Evolutionary conservation across 1,284 basidiomycete genomes (phyloP).

Genomic region (Ustilago xerochloae): DNA sequence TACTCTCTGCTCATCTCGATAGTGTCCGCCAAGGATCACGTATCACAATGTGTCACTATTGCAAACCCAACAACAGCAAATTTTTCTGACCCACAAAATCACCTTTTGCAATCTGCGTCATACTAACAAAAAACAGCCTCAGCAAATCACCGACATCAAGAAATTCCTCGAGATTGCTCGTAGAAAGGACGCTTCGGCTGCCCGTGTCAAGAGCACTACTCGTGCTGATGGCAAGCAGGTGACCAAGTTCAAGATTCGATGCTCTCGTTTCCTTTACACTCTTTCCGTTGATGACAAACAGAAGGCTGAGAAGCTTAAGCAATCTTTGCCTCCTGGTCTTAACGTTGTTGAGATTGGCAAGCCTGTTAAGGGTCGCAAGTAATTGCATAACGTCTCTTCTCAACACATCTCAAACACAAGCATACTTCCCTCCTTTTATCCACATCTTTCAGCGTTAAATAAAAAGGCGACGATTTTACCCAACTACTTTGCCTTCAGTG

Average conservation of each 20-base stretch:
- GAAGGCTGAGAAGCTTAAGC: constrained; percentile 98
- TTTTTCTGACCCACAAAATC: constrained; percentile 12
- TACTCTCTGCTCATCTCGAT: no score
- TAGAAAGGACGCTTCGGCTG: constrained; percentile 81
- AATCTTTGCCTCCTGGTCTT: constrained; percentile 87
- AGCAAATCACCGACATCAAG: constrained; percentile 99
- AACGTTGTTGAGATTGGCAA: constrained; percentile 59
- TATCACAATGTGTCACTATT: neutral
- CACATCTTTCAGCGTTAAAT: neutral
- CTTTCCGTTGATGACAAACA: constrained; percentile 93
- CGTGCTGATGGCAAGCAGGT: constrained; percentile 80
- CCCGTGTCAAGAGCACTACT: constrained; percentile 93
- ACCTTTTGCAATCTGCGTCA: neutral
- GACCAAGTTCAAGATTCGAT: constrained; percentile 97
- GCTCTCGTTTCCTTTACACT: constrained; percentile 97
- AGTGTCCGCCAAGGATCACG: no score
- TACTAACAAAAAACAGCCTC: constrained; percentile 79
- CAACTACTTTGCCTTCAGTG: constrained; percentile 1
- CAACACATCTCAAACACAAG: constrained; percentile 4
- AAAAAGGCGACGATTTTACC: neutral
- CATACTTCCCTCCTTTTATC: neutral
- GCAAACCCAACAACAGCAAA: constrained; percentile 4
- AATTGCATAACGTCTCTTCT: constrained; percentile 18
- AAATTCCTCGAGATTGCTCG: constrained; percentile 96
- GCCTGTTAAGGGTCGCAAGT: constrained; percentile 53